Evolutionary conservation across 2,329 filamentous ascomycete genomes (phyloP), one percentile per base, ranked within the genome.

Genomic region (Elsinoe arachidis): DNA sequence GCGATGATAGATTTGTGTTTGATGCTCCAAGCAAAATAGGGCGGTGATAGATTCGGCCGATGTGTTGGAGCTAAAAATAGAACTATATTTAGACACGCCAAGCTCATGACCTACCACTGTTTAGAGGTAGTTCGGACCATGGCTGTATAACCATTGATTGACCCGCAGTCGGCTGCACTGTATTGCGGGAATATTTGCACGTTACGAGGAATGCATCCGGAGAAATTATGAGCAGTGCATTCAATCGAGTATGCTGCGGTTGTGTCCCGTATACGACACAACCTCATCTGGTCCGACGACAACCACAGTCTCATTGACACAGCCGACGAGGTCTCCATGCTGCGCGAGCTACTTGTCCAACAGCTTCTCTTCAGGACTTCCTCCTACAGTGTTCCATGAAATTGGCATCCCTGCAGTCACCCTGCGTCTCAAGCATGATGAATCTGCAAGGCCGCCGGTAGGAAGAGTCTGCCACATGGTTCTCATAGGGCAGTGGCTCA

Each of bases 21-120:
- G 44, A 49, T 49, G 21, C 23, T 34, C 49, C 30, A 34, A 53
- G 34, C 49, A 37, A 23, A 23, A 53, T 38, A 38, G 49, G 33
- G 49, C 41, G 41, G 9, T 11, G 49, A 21, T 53, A 38, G 34
- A 53, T 5, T 53, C 21, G 49, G n/a, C 15, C 19, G 49, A 35
- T n/a, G 14, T 53, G 49, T 53, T 53, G 49, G 49, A 19, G 4
- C 49, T 53, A 53, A 53, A 39, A 39, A 53, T 53, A 39, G 49
- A 37, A 23, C 46, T 51, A 51, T 26, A 53, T 39, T 53, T 53
- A 38, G 33, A 53, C 17, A 23, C 34, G 49, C 49, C 49, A 53
- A 53, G 49, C 11, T 38, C 33, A 34, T 39, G 33, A 53, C 30
- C 39, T 51, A 53, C 49, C 49, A 38, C 33, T 53, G n/a, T 23